Evolutionary conservation across 441 rosid genomes (phyloP), one percentile per base, ranked within the genome.

Genomic region (Aquilaria agallochum): DNA sequence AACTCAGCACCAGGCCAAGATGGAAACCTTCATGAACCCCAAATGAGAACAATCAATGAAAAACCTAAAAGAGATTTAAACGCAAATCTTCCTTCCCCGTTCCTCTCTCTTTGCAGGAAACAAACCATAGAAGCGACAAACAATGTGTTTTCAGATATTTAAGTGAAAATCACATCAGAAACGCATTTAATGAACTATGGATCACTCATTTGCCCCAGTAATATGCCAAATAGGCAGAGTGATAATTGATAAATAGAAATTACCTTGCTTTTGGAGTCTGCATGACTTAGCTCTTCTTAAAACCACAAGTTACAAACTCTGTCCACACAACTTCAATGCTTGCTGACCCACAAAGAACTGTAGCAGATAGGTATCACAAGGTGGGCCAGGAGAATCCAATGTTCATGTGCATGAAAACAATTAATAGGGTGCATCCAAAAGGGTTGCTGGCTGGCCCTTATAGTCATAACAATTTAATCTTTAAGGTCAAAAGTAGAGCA

Each of bases 201-300:
- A 40, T 10, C 9, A 40, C 0, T 10, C 45, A 40, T 40, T 40
- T 40, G 45, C 10, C 42, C 5, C 42, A 5, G 7, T 40, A 40
- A 40, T 0, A 40, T 40, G 45, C 10, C 45, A 40, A 49, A 10
- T 4, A 40, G 45, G 45, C 45, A 5, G 45, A 40, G 45, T 40
- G 45, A 40, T 40, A 63, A 60, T 55, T 59, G 60, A 54, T 50
- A 32, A 73, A 27, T 30, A 62, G 61, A 76, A 61, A 53, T 75
- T 40, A 87, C 95, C 91, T 86, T 72, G 78, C 74, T 77, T 83
- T 88, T 69, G 85, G 86, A 59, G 85, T 78, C 86, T 87, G 97
- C 97, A 90, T 87, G 59, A 65, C 81, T 71, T 58, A 60, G 66
- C 73, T 76, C 68, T 75, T 59, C 75, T 20, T 40, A 5, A 40